A percentile compares a stretch with the other conserved stretches of the same genome.
These are phyloP conservation scores for Conringia planisiliqua DNA, from an alignment of 345 rosid species.

Conservation along the genomic window DNA sequence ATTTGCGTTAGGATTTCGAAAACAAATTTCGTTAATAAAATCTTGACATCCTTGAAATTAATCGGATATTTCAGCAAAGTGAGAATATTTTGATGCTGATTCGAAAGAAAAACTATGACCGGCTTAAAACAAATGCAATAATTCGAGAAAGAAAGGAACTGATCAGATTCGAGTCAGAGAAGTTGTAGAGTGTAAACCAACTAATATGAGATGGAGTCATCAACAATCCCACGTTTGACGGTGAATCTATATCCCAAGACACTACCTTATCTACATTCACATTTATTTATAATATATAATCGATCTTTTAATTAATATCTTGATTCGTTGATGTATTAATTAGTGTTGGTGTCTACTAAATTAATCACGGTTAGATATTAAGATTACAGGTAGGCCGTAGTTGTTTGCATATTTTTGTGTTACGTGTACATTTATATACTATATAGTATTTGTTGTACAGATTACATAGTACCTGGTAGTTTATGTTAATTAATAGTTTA, in stretches of 20 bases:
- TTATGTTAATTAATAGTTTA: too few species aligned
- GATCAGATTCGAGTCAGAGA: background rate
- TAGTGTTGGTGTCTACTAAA: background rate
- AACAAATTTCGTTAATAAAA: too few species aligned
- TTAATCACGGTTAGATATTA: background rate
- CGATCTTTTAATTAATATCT: background rate
- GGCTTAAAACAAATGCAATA: too few species aligned
- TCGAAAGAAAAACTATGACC: too few species aligned
- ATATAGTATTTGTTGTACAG: background rate
- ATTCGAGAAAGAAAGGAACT: too few species aligned
- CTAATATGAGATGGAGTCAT: background rate
- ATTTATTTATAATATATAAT: constrained; percentile 7
- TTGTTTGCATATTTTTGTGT: background rate
- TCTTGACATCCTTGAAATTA: too few species aligned
- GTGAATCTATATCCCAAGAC: background rate
- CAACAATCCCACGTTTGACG: background rate
- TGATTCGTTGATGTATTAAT: background rate
- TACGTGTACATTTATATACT: background rate
- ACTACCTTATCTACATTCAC: background rate
- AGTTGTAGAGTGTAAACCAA: background rate
- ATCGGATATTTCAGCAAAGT: too few species aligned
- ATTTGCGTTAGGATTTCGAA: too few species aligned
- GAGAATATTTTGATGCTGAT: too few species aligned
- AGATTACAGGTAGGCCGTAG: background rate
- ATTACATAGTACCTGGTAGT: background rate